A percentile compares a stretch with the other conserved stretches of the same genome.
These are phyloP conservation scores for Ormosia emarginata DNA, from an alignment of 306 rosid genomes.

Conservation along the genomic window DNA sequence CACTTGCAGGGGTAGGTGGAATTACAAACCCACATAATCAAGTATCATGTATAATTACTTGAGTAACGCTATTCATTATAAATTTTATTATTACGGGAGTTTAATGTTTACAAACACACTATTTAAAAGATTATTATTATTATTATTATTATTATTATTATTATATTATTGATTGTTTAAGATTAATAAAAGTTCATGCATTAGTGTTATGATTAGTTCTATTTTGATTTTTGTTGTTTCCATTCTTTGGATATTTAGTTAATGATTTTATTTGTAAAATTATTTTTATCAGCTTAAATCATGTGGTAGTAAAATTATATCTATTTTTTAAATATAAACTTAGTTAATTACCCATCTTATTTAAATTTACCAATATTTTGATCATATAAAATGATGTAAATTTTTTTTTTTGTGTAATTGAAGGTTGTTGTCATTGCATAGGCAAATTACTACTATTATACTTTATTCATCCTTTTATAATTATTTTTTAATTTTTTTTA, in stretches of 20 bases:
- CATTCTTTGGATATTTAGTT: too few relatives aligned
- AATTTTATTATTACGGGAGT: not conserved
- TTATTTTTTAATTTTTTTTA: too few relatives aligned
- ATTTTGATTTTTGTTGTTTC: too few relatives aligned
- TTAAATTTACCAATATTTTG: not conserved
- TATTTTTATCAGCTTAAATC: not conserved
- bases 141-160: too few relatives aligned
- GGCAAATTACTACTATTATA: not conserved
- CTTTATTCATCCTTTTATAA: too few relatives aligned
- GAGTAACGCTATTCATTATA: not conserved
- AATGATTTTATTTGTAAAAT: not conserved
- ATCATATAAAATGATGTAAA: not conserved
- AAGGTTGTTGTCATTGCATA: not conserved
- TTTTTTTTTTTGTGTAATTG: not conserved
- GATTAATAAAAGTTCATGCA: too few relatives aligned
- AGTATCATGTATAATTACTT: not conserved
- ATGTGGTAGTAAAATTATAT: too few relatives aligned
- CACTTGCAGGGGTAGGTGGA: constrained; percentile 19
- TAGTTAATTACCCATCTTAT: not conserved
- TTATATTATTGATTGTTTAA: too few relatives aligned
- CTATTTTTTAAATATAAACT: not conserved
- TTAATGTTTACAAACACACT: not conserved
- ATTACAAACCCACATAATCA: not conserved
- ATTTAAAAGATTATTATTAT: too few relatives aligned
- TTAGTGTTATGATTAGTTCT: too few relatives aligned